These are phyloP conservation scores for Aeschynomene evenia DNA, from an alignment of 306 rosid genomes.

Conservation along the genomic window DNA sequence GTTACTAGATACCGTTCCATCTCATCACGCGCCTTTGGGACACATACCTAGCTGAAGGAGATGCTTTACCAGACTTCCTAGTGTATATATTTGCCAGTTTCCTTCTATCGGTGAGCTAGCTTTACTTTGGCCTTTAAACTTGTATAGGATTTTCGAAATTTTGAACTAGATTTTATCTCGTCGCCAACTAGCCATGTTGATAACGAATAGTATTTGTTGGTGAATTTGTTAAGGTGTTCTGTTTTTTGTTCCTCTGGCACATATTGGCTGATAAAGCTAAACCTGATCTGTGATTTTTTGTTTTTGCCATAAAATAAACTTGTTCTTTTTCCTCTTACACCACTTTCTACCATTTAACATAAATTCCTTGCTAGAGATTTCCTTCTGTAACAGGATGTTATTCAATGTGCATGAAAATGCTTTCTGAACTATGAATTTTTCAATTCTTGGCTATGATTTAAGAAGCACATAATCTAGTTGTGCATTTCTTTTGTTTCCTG, in stretches of 20 bases:
- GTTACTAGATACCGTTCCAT: conserved; percentile 75
- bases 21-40: conserved; percentile 96
- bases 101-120: conserved; percentile 80
- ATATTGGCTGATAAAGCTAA: background rate
- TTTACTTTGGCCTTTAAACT: background rate
- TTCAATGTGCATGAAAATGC: background rate
- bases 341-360: background rate
- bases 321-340: conserved; percentile 15
- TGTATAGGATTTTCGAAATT: background rate
- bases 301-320: background rate
- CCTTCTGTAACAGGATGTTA: background rate
- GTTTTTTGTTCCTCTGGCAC: background rate
- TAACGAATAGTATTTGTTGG: background rate
- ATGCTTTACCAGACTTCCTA: conserved; percentile 94
- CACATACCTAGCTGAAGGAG: conserved; percentile 98
- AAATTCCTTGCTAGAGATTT: background rate
- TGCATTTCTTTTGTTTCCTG: background rate
- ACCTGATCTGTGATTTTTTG: background rate
- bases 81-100: conserved; percentile 95
- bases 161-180: background rate
- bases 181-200: background rate
- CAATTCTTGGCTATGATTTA: background rate
- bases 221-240: background rate
- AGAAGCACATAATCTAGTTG: background rate
- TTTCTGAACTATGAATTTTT: background rate